Base-by-base conservation (phyloP, 2,329 filamentous ascomycete genomes). In the Fusarium chuoi region DNA sequence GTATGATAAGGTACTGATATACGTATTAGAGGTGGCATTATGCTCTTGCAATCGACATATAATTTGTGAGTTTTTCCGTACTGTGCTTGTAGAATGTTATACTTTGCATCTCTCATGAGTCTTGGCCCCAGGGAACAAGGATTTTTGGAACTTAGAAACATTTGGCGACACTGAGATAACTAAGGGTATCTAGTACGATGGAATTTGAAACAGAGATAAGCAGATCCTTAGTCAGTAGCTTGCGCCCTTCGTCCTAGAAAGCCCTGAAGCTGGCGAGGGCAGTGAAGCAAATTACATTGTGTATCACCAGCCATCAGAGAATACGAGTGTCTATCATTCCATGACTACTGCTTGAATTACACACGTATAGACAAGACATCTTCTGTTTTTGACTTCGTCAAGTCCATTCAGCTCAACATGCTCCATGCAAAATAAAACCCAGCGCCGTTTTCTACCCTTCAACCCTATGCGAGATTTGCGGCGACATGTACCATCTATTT, bases 401-500 rank as follows among this genome's bases (percentile, higher is more conserved):
- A 41, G 58, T 44, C 65, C 26, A 42, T 63, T 62, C 57, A 65
- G 42, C 41, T 62, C 55, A 58, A 70, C 65, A 75, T 73, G 68
- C 44, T 69, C 61, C 52, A 75, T 73, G 55, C 56, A 52, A 65
- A 65, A 54, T 64, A 67, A n/a, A 65, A 44, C 68, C 68, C 56
- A 67, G 65, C 75, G 73, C 70, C 67, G 41, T 71, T 26, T 56
- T 62, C 54, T 75, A 58, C 49, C 61, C 28, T 41, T 65, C 60
- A 72, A 42, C 44, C 58, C 52, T 38, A 57, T 70, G 58, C 41
- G 38, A 71, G 66, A 38, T 45, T 38, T 46, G 49, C 41, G 33
- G 41, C 45, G 41, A 54, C 62, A 65, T 70, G 63, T 55, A 64
- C 55, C 42, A 54, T 72, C 69, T 78, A 75, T 71, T 65, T 65